Evolutionary conservation across 1,284 basidiomycete species (phyloP).

Genomic region (Marasmius fiardii): DNA sequence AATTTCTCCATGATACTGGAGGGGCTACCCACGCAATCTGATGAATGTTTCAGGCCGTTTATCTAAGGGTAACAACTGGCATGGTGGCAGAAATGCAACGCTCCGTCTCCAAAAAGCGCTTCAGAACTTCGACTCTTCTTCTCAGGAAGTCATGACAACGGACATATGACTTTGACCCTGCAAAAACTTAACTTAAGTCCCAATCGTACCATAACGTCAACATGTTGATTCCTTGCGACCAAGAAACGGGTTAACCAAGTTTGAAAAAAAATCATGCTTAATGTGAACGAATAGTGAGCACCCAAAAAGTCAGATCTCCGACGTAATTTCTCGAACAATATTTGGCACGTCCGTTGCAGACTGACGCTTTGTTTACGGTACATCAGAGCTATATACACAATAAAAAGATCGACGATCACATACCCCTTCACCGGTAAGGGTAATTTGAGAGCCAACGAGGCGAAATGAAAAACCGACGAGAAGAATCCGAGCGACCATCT

Average conservation of each 20-base stretch:
- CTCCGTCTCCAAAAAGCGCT: conserved; percentile 23
- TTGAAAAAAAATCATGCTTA: conserved; percentile 43
- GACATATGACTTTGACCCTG: conserved; percentile 69
- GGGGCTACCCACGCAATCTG: conserved; percentile 21
- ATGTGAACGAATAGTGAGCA: conserved; percentile 70
- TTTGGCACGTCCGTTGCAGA: conserved; percentile 54
- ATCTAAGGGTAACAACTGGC: not conserved
- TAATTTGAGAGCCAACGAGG: no score
- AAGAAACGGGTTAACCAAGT: conserved; percentile 28
- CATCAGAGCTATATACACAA: no score
- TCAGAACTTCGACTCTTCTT: not conserved
- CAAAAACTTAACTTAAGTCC: conserved; percentile 66
- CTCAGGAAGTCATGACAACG: conserved; percentile 2
- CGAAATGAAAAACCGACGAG: no score
- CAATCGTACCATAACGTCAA: conserved; percentile 59
- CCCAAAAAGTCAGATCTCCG: conserved; percentile 64
- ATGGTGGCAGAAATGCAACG: conserved; percentile 65
- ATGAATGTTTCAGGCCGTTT: not conserved
- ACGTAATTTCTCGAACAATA: conserved; percentile 61
- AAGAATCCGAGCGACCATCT: no score
- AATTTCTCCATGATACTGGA: not conserved
- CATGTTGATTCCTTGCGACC: conserved; percentile 49
- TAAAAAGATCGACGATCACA: no score
- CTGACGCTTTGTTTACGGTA: conserved; percentile 33
- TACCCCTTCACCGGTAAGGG: no score